These are phyloP conservation scores for Glomus cerebriforme DNA, from an alignment of 192 early-diverging fungal species.

Conservation along the genomic window DNA sequence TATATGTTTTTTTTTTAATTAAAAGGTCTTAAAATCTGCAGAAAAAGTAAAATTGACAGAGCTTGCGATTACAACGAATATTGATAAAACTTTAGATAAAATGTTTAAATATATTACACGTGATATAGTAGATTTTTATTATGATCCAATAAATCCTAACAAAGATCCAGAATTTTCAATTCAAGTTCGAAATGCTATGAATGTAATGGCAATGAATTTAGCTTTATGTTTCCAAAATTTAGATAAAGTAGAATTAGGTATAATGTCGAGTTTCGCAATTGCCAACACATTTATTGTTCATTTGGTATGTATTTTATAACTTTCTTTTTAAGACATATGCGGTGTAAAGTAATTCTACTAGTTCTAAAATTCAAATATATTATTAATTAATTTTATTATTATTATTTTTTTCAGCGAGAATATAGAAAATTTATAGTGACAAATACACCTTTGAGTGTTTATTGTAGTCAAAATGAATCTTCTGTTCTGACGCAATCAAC, in stretches of 20 bases:
- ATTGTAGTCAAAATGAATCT: slow-evolving; percentile 8
- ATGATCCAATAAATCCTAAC: slow-evolving; percentile 12
- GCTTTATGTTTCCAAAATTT: slow-evolving; percentile 35
- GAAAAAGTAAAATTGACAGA: not conserved
- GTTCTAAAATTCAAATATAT: too few species aligned
- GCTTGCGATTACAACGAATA: not conserved
- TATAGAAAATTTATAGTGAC: slow-evolving; percentile 27
- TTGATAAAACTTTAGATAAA: slow-evolving; percentile 11
- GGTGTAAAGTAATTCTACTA: too few species aligned
- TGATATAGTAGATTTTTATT: slow-evolving; percentile 18
- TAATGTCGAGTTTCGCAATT: slow-evolving; percentile 51
- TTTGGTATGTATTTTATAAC: slow-evolving; percentile 44
- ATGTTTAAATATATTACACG: slow-evolving; percentile 14
- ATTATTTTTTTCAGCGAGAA: slow-evolving; percentile 29
- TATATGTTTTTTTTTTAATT: not conserved
- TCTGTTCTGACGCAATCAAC: slow-evolving; percentile 44
- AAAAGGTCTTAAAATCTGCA: not conserved
- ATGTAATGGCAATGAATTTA: slow-evolving; percentile 46
- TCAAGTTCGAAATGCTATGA: slow-evolving; percentile 28
- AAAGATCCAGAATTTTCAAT: not conserved
- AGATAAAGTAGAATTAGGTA: slow-evolving; percentile 49
- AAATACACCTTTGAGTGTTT: slow-evolving; percentile 1
- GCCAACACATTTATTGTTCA: slow-evolving; percentile 61
- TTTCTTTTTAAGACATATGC: too few species aligned
- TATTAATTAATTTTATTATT: not conserved